A percentile compares a stretch with the other conserved stretches of the same genome.
Evolutionary conservation across 78 protist genomes (phyloP).

Genomic region (Fonticula alba): DNA sequence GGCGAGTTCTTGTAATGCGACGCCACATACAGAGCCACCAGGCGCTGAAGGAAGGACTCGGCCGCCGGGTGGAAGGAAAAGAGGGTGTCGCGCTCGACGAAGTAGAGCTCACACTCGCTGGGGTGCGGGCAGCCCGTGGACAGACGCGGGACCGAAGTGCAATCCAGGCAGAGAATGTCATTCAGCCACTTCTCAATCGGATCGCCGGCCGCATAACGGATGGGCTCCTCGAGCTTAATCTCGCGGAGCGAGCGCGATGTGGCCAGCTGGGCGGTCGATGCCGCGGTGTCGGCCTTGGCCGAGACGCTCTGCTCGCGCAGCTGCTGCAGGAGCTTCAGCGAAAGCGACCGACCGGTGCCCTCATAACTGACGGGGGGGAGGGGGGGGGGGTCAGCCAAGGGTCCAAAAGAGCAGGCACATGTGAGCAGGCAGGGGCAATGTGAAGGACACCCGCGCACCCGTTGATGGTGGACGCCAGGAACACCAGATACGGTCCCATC

Average conservation of each 20-base stretch:
- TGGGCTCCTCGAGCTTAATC: slow-evolving; percentile 79
- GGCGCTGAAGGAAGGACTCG: slow-evolving; percentile 77
- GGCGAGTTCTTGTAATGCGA: slow-evolving; percentile 97
- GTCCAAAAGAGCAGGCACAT: neutral
- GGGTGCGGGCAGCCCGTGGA: slow-evolving; percentile 67
- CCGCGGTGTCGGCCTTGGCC: neutral
- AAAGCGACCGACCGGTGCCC: slow-evolving; percentile 98
- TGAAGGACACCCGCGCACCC: slow-evolving; percentile 8
- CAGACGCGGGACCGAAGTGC: slow-evolving; percentile 9
- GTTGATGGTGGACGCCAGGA: slow-evolving; percentile 66
- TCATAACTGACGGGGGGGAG: slow-evolving; percentile 52
- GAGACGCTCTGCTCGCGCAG: slow-evolving; percentile 47
- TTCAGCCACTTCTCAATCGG: slow-evolving; percentile 58
- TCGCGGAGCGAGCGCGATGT: slow-evolving; percentile 49
- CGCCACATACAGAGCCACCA: slow-evolving; percentile 85
- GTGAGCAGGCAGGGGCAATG: neutral
- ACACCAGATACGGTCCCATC: slow-evolving; percentile 76
- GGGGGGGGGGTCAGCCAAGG: neutral
- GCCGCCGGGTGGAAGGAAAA: slow-evolving; percentile 71
- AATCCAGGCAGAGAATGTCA: slow-evolving; percentile 82
- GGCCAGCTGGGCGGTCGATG: neutral
- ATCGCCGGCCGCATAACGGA: slow-evolving; percentile 72
- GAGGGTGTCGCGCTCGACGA: slow-evolving; percentile 88
- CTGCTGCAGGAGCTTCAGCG: slow-evolving; percentile 86
- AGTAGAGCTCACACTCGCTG: slow-evolving; percentile 67